These are phyloP conservation scores for Solanum paucissectum DNA, from an alignment of 257 asterid species.

Conservation along the genomic window DNA sequence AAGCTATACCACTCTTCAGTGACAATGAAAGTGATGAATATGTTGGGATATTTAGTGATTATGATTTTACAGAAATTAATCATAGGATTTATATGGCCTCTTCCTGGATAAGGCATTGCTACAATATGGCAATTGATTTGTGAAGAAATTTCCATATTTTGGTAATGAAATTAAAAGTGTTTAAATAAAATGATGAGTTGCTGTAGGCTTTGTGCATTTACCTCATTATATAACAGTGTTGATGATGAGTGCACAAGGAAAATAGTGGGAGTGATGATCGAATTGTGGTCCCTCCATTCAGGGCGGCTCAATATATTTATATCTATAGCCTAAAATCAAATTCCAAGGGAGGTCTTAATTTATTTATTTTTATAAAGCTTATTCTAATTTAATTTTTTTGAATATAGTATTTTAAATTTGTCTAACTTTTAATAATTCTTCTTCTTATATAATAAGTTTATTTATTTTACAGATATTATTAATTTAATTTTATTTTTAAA, in stretches of 20 bases:
- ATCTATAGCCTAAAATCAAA: too few relatives aligned
- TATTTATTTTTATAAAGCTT: too few relatives aligned
- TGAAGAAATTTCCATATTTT: neutral
- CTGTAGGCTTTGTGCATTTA: neutral
- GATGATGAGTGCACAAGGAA: neutral
- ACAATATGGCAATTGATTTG: constrained; percentile 33
- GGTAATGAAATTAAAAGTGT: neutral
- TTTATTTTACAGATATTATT: too few relatives aligned
- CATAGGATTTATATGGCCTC: constrained; percentile 77
- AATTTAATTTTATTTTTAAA: too few relatives aligned
- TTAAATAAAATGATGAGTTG: neutral
- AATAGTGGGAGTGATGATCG: neutral
- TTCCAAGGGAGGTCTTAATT: too few relatives aligned
- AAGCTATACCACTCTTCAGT: constrained; percentile 40
- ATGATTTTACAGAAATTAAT: constrained; percentile 18
- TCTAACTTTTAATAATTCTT: too few relatives aligned
- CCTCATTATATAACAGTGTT: neutral
- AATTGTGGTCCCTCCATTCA: neutral
- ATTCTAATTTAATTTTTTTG: too few relatives aligned
- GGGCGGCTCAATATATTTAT: neutral
- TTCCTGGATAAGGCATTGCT: constrained; percentile 76
- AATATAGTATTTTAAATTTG: too few relatives aligned
- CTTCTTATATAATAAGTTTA: too few relatives aligned
- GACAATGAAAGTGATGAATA: constrained; percentile 30
- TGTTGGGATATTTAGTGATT: constrained; percentile 3